Evolutionary conservation across 805 yeast species (phyloP).

Genomic region (Kregervanrija pseudodelftensis): DNA sequence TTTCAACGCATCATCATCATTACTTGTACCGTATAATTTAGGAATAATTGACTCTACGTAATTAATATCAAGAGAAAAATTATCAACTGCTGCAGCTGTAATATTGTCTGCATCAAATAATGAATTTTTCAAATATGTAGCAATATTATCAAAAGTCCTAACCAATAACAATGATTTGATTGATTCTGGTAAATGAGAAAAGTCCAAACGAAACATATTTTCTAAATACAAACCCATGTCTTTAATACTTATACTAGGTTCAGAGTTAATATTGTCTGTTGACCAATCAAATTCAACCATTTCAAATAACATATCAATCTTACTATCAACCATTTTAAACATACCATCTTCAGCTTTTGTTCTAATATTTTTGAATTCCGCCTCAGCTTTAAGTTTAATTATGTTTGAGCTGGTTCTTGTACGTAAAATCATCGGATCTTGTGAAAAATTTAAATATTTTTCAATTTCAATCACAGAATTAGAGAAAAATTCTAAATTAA

Average conservation of each 20-base stretch:
- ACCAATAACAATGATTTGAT: constrained; percentile 75
- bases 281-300: constrained; percentile 84
- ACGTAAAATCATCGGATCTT: constrained; percentile 31
- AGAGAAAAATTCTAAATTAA: constrained; percentile 81
- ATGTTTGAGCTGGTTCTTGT: constrained; percentile 19
- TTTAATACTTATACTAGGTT: constrained; percentile 66
- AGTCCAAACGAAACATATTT: constrained; percentile 77
- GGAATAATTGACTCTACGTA: constrained; percentile 59
- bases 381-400: constrained; percentile 32
- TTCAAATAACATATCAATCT: constrained; percentile 73
- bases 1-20: constrained; percentile 1
- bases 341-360: constrained; percentile 72
- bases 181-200: constrained; percentile 71
- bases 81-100: constrained; percentile 54
- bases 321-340: constrained; percentile 74
- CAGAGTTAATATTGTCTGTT: constrained; percentile 40
- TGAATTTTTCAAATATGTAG: constrained; percentile 58
- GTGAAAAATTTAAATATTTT: constrained; percentile 27
- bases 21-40: constrained; percentile 19
- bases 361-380: constrained; percentile 44
- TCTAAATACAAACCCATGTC: constrained; percentile 84
- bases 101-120: constrained; percentile 50
- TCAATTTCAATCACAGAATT: constrained; percentile 67
- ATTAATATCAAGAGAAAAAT: constrained; percentile 74
- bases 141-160: constrained; percentile 79